Evolutionary conservation across 805 yeast species (phyloP).

Genomic region (Novakomyces olei): DNA sequence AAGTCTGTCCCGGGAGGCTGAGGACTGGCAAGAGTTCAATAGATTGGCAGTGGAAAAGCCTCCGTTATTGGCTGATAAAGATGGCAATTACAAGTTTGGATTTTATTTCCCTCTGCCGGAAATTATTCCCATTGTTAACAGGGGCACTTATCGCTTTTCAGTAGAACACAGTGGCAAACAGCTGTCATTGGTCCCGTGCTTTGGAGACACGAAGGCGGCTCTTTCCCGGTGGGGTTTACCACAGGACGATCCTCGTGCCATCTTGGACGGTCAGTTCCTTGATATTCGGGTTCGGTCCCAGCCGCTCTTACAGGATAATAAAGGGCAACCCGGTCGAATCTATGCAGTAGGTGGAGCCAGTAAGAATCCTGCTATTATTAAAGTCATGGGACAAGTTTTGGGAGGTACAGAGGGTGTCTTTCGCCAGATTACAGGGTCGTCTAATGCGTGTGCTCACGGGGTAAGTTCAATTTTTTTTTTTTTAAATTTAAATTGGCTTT

Average conservation of each 20-base stretch:
- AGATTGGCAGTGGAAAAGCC: constrained; percentile 1
- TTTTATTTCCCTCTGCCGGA: constrained; percentile 79
- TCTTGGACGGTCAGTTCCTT: constrained; percentile 70
- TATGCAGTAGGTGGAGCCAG: constrained; percentile 82
- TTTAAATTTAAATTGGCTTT: too few species aligned
- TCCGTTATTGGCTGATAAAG: constrained; percentile 15
- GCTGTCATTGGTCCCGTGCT: constrained; percentile 4
- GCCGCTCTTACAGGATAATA: constrained; percentile 35
- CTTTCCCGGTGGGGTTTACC: constrained; percentile 14
- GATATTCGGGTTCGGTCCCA: constrained; percentile 63
- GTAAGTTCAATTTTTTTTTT: too few species aligned
- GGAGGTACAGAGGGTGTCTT: constrained; percentile 46
- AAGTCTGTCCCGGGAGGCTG: constrained; percentile 11
- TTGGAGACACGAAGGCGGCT: constrained; percentile 7
- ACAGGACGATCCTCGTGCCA: constrained; percentile 48
- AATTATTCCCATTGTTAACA: constrained; percentile 60
- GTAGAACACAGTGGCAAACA: background rate
- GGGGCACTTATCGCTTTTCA: constrained; percentile 39
- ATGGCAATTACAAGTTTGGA: constrained; percentile 27
- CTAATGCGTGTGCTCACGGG: constrained; percentile 83
- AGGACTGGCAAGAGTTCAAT: constrained; percentile 1
- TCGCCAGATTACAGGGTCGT: constrained; percentile 35
- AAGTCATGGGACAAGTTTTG: constrained; percentile 44
- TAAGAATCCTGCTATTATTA: constrained; percentile 43
- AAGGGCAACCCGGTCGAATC: constrained; percentile 38